Conservation (phyloP, 768 basidiomycete genomes). For the Austroboletus festivus region DNA sequence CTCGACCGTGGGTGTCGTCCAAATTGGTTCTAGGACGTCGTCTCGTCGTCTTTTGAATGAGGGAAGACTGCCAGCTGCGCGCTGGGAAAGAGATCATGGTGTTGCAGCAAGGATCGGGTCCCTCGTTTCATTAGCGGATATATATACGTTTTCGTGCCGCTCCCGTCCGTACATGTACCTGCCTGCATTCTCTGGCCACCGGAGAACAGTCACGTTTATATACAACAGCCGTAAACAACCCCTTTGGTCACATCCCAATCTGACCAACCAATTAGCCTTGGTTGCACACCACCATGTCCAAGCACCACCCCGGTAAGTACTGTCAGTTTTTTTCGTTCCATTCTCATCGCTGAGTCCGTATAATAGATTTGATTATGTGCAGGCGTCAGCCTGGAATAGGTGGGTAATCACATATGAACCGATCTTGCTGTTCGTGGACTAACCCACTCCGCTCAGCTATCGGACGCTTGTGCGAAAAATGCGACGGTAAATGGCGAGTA, state of each 20-base stretch:
- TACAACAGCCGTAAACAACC: conserved; percentile 15
- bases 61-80: conserved; percentile 28
- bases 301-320: conserved; percentile 77
- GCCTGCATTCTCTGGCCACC: too few relatives aligned
- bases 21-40: conserved; percentile 10
- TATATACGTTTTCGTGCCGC: conserved; percentile 1
- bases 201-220: too few relatives aligned
- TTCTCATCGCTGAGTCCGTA: neutral
- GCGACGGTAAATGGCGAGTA: conserved; percentile 96
- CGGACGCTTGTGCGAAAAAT: conserved; percentile 97
- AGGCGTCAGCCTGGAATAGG: conserved; percentile 96
- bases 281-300: conserved; percentile 59
- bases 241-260: conserved; percentile 6
- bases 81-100: conserved; percentile 34
- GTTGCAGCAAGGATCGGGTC: neutral
- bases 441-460: conserved; percentile 58
- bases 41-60: conserved; percentile 18
- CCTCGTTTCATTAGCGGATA: conserved; percentile 10
- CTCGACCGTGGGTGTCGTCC: conserved; percentile 17
- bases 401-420: conserved; percentile 34
- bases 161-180: neutral
- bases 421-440: conserved; percentile 9
- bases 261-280: neutral
- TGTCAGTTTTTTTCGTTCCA: neutral
- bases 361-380: conserved; percentile 96